Evolutionary conservation across 202 grass and related monocot genomes (phyloP).

Genomic region (Carex arenaria): DNA sequence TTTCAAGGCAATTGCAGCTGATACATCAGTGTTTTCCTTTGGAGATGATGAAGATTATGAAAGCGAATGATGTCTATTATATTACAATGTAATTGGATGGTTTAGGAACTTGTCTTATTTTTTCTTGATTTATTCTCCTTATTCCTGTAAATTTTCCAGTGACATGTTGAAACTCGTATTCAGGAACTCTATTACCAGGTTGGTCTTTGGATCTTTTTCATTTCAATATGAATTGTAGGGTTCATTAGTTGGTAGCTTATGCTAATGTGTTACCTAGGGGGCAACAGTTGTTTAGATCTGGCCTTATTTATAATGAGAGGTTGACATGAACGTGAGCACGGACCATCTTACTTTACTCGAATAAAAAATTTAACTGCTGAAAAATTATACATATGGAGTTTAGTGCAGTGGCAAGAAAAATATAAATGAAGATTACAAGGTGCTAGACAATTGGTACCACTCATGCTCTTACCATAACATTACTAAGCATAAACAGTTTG

Average conservation of each 20-base stretch:
- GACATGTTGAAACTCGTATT: neutral
- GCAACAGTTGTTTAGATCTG: neutral
- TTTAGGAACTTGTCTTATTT: neutral
- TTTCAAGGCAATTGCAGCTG: constrained; percentile 50
- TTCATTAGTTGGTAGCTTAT: neutral
- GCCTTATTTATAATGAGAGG: neutral
- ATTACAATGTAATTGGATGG: neutral
- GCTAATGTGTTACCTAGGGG: neutral
- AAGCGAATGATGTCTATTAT: constrained; percentile 29
- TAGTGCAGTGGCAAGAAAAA: neutral
- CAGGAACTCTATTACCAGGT: neutral
- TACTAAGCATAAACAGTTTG: neutral
- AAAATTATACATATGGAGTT: neutral
- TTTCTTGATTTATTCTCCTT: constrained; percentile 3
- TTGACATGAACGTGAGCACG: neutral
- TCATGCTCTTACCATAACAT: neutral
- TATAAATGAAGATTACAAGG: neutral
- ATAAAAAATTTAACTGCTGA: neutral
- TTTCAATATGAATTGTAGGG: neutral
- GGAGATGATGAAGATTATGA: constrained; percentile 53
- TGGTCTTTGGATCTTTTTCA: neutral
- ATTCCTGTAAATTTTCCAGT: constrained; percentile 8
- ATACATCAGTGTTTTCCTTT: constrained; percentile 51
- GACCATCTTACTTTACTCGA: neutral
- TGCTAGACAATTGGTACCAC: neutral